Conservation (phyloP, 148 eudicot species). For the Vaccinium corymbosum region DNA sequence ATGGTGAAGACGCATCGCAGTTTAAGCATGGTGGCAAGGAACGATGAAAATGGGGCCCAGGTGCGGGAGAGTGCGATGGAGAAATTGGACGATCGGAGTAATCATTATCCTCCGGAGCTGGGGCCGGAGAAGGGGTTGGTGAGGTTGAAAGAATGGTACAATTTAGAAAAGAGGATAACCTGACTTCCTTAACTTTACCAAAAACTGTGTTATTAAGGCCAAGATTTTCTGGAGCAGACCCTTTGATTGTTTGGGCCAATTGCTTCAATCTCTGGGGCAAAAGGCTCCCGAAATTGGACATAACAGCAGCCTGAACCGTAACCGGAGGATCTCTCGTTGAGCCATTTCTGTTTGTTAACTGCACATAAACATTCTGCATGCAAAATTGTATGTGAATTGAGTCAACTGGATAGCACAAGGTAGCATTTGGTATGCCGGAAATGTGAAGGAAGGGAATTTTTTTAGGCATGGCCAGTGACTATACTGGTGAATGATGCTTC, state of each 20-base stretch:
- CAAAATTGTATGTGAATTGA: conserved; percentile 10
- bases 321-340: conserved; percentile 54
- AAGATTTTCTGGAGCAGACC: conserved; percentile 41
- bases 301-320: conserved; percentile 49
- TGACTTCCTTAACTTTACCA: conserved; percentile 60
- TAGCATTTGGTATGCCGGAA: not conserved
- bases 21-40: not conserved
- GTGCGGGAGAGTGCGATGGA: conserved; percentile 23
- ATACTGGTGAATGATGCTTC: not conserved
- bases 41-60: conserved; percentile 2
- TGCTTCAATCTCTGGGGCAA: conserved; percentile 53
- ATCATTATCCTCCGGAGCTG: conserved; percentile 31
- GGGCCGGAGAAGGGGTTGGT: conserved; percentile 43
- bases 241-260: conserved; percentile 49
- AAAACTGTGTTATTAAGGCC: conserved; percentile 58
- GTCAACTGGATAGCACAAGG: not conserved
- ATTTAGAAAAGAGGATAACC: conserved; percentile 46
- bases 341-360: conserved; percentile 47
- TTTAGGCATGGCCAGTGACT: not conserved
- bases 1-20: not conserved
- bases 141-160: conserved; percentile 32
- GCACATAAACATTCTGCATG: conserved; percentile 50
- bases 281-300: conserved; percentile 35
- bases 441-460: not conserved
- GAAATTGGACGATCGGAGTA: conserved; percentile 13